Conservation (phyloP, 208 protist genomes). For the Blechomonas ayalai region DNA sequence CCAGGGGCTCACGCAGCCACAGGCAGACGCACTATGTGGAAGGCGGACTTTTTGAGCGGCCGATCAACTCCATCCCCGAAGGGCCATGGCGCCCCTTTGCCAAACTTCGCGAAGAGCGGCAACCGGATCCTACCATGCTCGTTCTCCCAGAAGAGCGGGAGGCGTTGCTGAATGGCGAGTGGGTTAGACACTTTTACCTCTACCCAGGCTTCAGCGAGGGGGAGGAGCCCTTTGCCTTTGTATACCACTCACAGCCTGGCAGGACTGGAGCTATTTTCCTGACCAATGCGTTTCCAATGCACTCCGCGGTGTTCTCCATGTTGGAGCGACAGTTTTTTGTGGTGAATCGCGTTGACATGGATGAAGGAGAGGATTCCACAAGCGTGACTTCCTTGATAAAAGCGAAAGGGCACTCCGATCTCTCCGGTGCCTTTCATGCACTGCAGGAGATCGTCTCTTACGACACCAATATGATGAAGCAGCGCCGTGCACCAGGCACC, state of each 20-base stretch:
- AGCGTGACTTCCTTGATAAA: constrained; percentile 35
- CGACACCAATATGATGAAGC: constrained; percentile 77
- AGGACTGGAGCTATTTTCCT: constrained; percentile 80
- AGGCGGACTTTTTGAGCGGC: constrained; percentile 4
- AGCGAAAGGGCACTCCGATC: constrained; percentile 34
- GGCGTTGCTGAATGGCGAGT: constrained; percentile 63
- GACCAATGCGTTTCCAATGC: constrained; percentile 55
- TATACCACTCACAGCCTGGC: constrained; percentile 79
- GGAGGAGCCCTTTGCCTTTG: constrained; percentile 55
- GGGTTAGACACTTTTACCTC: constrained; percentile 82
- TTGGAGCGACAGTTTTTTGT: constrained; percentile 76
- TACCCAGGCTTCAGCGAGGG: constrained; percentile 33
- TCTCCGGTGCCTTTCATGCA: constrained; percentile 38
- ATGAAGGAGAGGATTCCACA: constrained; percentile 36
- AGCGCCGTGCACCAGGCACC: constrained; percentile 72
- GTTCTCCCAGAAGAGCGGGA: constrained; percentile 80
- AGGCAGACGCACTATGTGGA: neutral
- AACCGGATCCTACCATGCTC: constrained; percentile 11
- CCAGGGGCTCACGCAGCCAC: constrained; percentile 1
- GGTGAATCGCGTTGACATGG: constrained; percentile 55
- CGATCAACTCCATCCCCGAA: constrained; percentile 39
- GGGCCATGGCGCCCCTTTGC: constrained; percentile 74
- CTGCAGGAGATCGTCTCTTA: constrained; percentile 68
- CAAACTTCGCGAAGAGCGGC: constrained; percentile 30
- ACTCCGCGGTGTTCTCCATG: constrained; percentile 78